These are phyloP conservation scores for Cercis canadensis DNA, from an alignment of 306 rosid genomes.

Conservation along the genomic window DNA sequence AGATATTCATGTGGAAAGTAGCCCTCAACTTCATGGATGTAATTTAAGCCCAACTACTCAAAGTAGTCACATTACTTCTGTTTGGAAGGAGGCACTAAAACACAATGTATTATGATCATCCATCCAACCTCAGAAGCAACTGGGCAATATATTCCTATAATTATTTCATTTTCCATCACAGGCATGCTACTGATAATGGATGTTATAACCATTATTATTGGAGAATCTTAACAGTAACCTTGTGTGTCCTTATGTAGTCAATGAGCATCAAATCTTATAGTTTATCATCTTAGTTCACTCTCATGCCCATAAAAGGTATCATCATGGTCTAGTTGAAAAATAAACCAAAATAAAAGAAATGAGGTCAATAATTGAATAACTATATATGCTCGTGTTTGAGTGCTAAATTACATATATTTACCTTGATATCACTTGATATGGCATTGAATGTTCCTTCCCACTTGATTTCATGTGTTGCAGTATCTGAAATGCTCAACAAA, in stretches of 20 bases:
- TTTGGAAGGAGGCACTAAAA: conserved; percentile 19
- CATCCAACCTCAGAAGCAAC: conserved; percentile 24
- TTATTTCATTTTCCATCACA: conserved; percentile 29
- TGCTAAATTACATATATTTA: conserved; percentile 31
- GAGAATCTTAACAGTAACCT: conserved; percentile 10
- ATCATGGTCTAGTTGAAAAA: not conserved
- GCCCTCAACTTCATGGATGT: conserved; percentile 2
- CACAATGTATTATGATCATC: conserved; percentile 6
- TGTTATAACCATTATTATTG: conserved; percentile 3
- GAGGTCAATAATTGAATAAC: conserved; percentile 30
- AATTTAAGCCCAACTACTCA: conserved; percentile 18
- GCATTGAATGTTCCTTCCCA: conserved; percentile 98
- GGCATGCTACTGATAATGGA: conserved; percentile 10
- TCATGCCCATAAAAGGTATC: not conserved
- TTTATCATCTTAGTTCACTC: conserved; percentile 15
- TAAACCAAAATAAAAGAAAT: not conserved
- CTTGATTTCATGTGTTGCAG: conserved; percentile 98
- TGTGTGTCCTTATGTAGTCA: conserved; percentile 16
- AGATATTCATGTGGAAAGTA: conserved; percentile 21
- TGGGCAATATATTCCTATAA: conserved; percentile 4
- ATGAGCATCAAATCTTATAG: conserved; percentile 4
- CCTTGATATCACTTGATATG: conserved; percentile 99
- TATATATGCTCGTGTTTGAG: conserved; percentile 8
- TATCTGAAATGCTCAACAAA: conserved; percentile 65
- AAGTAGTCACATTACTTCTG: not conserved